These are phyloP conservation scores for Trichophyton benhamiae DNA, from an alignment of 2,329 filamentous ascomycete genomes.

Conservation along the genomic window DNA sequence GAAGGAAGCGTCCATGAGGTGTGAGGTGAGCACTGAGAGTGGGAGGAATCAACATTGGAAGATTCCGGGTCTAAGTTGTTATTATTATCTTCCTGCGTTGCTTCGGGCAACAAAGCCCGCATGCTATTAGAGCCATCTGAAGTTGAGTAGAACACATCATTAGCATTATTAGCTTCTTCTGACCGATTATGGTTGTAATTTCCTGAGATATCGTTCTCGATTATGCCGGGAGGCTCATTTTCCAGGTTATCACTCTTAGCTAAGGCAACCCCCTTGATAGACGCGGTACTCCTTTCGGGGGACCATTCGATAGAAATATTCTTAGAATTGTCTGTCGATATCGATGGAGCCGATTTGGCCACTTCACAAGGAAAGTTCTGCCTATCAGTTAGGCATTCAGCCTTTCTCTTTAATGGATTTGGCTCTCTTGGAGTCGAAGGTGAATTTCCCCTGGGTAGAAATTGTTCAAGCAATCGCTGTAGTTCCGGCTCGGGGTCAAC, in stretches of 20 bases:
- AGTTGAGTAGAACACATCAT: not conserved
- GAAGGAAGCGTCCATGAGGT: not conserved
- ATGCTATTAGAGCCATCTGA: not conserved
- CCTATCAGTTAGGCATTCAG: not conserved
- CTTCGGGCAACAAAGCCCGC: not conserved
- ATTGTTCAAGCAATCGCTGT: slow-evolving; percentile 19
- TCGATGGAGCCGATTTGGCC: not conserved
- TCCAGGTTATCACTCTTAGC: not conserved
- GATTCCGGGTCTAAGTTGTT: not conserved
- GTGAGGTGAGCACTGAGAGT: not conserved
- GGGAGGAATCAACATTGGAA: not conserved
- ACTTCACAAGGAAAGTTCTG: not conserved
- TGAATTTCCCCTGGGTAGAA: slow-evolving; percentile 12
- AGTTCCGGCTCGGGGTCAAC: slow-evolving; percentile 15
- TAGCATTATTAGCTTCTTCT: slow-evolving; percentile 4
- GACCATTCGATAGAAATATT: not conserved
- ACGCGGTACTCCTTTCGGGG: not conserved
- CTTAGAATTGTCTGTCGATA: not conserved
- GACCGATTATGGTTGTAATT: not conserved
- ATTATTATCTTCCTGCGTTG: not conserved
- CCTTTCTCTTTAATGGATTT: not conserved
- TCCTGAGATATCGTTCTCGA: not conserved
- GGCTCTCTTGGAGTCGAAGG: not conserved
- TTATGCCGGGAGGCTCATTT: not conserved
- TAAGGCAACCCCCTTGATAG: not conserved